Evolutionary conservation across 1,284 basidiomycete species (phyloP), one percentile per base, ranked within the genome.

Genomic region (Pyrrhoderma noxium): DNA sequence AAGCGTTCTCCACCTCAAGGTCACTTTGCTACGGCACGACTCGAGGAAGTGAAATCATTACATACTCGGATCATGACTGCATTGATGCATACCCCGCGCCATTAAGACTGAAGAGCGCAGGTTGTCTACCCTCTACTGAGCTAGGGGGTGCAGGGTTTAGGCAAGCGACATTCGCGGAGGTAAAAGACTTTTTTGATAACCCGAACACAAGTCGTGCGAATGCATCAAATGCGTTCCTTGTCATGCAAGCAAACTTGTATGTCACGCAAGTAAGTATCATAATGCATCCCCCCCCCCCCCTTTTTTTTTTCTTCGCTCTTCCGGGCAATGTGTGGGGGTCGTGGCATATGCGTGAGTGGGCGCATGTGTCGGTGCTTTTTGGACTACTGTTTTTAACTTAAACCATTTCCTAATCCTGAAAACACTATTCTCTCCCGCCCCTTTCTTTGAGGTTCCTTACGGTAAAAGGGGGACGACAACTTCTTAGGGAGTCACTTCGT

Each of bases 171-270:
- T 88, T 89, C 55, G 83, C 82, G 1, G 87, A 91, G 65, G 84
- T 93, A 58, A 88, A 85, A 63, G 85, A 90, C 64, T 89, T 92
- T 64, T 91, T 93, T 62, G 84, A 89, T 58, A 89, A 92, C 62
- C 89, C 90, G 14, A 87, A 89, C 57, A 87, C 89, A 3, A 87
- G 81, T 9, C 77, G 86, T 22, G 84, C 80, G 49, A 86, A 88
- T 59, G 89, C 88, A 0, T 75, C 87, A 52, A 91, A 93, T 64
- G 85, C 86, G 13, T 93, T 88, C 73, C 73, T 91, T 40, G 89
- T 93, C 44, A 88, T 90, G 77, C 89, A 92, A 65, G 85, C 85
- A 31, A 93, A 93, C 61, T 70, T 92, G 39, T 93, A 87, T 61
- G 89, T 92, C 56, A 92, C 89, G 13, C 89, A 91, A 75, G 86